A percentile compares a stretch with the other conserved stretches of the same genome.
phyloP scores from a whole-genome alignment of 176 grass and related monocot species.

The Bothriochloa decipiens region DNA sequence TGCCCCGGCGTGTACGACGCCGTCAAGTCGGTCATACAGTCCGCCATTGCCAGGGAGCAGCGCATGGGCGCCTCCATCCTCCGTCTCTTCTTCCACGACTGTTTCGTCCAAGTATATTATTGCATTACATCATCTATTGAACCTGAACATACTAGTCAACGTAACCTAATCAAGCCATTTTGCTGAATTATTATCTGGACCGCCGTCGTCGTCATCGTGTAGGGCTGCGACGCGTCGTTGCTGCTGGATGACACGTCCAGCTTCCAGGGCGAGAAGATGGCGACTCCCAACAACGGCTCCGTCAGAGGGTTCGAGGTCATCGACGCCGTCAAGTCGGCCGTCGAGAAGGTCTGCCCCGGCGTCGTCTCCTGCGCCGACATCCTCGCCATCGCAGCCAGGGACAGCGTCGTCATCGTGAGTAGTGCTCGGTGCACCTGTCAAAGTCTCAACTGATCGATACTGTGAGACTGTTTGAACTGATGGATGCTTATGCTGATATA shows the following conservation, averaged over 20 bases:
- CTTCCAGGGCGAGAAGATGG: slow-evolving; percentile 72
- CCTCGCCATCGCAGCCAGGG: slow-evolving; percentile 65
- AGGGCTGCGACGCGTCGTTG: slow-evolving; percentile 91
- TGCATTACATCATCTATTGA: no score
- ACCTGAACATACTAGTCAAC: no score
- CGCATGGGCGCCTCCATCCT: slow-evolving; percentile 81
- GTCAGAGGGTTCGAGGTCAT: slow-evolving; percentile 78
- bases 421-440: no score
- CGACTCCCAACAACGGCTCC: slow-evolving; percentile 61
- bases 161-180: no score
- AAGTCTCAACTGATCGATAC: no score
- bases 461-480: no score
- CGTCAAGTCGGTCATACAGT: slow-evolving; percentile 47
- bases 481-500: slow-evolving; percentile 36
- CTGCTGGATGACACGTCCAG: slow-evolving; percentile 66
- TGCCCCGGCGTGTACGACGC: slow-evolving; percentile 58
- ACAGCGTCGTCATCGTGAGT: slow-evolving; percentile 45
- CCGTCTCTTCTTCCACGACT: slow-evolving; percentile 94
- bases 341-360: slow-evolving; percentile 65
- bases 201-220: not conserved
- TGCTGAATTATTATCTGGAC: no score
- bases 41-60: slow-evolving; percentile 42
- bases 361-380: slow-evolving; percentile 96
- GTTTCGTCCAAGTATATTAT: slow-evolving; percentile 59
- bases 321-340: slow-evolving; percentile 68